Evolutionary conservation across 257 asterid species (phyloP).

Genomic region (Mitragyna speciosa): DNA sequence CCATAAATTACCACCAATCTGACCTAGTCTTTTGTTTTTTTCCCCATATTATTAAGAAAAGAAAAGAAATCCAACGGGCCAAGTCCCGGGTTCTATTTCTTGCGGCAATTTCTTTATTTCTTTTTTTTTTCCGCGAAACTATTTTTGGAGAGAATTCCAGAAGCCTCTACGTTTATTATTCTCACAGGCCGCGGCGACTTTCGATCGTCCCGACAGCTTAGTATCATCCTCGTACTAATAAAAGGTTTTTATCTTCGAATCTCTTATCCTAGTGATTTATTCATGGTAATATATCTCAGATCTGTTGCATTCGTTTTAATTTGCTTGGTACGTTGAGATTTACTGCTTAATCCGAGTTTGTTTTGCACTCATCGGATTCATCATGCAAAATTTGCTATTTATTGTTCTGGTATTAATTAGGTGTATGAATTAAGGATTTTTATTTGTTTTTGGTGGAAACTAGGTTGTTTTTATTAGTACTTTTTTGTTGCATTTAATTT

Average conservation of each 20-base stretch:
- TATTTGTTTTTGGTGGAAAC: not conserved
- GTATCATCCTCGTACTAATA: not conserved
- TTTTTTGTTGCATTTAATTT: not conserved
- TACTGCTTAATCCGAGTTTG: not conserved
- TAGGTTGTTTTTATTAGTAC: not conserved
- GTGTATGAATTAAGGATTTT: too few species aligned
- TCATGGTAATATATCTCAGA: slow-evolving; percentile 9
- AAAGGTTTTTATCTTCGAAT: slow-evolving; percentile 13
- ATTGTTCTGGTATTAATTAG: not conserved
- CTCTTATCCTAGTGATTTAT: not conserved
- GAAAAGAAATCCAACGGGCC: too few species aligned
- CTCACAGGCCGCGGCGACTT: slow-evolving; percentile 3
- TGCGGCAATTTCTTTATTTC: too few species aligned
- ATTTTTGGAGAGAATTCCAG: slow-evolving; percentile 11
- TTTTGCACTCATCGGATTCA: not conserved
- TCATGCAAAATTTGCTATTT: not conserved
- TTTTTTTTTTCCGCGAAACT: too few species aligned
- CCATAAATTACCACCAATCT: not conserved
- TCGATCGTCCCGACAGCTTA: slow-evolving; percentile 17
- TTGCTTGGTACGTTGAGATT: not conserved
- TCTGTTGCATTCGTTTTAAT: slow-evolving; percentile 10
- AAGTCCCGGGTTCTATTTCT: too few species aligned
- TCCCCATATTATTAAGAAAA: too few species aligned
- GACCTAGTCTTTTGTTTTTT: too few species aligned
- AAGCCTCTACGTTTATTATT: not conserved